Conservation (phyloP, 2,329 filamentous ascomycete species). For the Aspergillaceae sp. region DNA sequence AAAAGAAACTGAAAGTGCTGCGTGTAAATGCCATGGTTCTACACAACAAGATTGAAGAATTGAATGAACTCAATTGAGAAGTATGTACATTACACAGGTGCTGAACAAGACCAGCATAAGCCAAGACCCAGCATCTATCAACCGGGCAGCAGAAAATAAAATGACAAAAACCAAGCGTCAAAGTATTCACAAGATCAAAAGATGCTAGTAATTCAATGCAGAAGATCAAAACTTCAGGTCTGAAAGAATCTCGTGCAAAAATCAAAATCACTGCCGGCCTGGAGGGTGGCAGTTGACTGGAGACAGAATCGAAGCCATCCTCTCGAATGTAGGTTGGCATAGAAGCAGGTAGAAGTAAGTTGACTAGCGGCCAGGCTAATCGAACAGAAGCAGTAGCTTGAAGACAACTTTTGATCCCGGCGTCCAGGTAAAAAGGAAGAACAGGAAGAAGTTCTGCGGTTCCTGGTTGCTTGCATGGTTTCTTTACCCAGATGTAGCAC, state of each 20-base stretch:
- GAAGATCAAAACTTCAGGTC: no score
- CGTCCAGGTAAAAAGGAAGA: not conserved
- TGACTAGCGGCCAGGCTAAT: not conserved
- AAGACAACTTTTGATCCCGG: not conserved
- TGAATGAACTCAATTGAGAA: slow-evolving; percentile 6
- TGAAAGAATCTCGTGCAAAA: no score
- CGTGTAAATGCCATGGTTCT: no score
- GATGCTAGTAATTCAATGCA: no score
- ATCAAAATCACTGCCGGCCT: no score
- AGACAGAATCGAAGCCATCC: not conserved
- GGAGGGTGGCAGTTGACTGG: no score
- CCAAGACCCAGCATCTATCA: no score
- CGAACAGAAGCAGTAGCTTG: not conserved
- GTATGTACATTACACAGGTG: slow-evolving; percentile 18
- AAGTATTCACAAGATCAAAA: not conserved
- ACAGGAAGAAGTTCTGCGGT: not conserved
- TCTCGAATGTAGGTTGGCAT: not conserved
- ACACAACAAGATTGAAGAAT: not conserved
- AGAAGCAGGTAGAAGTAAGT: not conserved
- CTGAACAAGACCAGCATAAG: not conserved
- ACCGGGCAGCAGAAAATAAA: no score
- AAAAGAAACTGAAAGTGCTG: no score
- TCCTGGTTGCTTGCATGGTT: not conserved
- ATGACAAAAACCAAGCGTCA: no score
- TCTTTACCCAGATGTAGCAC: no score